phyloP scores from a whole-genome alignment of 768 basidiomycete species.

The Mycena rosella region DNA sequence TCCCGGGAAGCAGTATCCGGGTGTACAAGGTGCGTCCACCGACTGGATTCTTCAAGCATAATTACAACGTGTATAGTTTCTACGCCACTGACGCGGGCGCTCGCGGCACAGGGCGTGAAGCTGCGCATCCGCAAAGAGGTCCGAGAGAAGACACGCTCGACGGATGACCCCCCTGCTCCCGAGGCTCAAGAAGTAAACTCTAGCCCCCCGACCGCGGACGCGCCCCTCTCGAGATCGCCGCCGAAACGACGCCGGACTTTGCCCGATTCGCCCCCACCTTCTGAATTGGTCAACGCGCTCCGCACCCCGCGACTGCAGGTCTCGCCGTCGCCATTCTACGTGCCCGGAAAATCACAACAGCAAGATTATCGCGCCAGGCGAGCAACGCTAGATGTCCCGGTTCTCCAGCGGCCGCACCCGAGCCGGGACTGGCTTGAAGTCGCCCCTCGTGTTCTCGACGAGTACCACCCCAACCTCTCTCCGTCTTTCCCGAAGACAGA shows the following conservation, averaged over 20 bases:
- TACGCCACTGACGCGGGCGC: slow-evolving; percentile 52
- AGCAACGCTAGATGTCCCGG: slow-evolving; percentile 4
- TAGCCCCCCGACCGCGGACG: neutral
- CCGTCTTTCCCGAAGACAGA: neutral
- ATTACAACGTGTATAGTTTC: slow-evolving; percentile 45
- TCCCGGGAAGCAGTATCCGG: slow-evolving; percentile 60
- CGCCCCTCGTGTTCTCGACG: neutral
- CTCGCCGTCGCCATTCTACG: neutral
- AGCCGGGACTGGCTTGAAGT: slow-evolving; percentile 1
- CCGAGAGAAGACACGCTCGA: slow-evolving; percentile 29
- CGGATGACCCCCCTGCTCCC: slow-evolving; percentile 4
- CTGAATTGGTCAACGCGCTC: slow-evolving; percentile 1
- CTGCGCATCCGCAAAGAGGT: slow-evolving; percentile 57
- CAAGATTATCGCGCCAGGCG: slow-evolving; percentile 7
- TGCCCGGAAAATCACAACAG: neutral
- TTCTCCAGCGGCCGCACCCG: neutral
- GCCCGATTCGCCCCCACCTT: neutral
- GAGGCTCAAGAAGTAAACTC: slow-evolving; percentile 6
- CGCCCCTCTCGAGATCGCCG: slow-evolving; percentile 15
- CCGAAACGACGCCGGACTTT: slow-evolving; percentile 34
- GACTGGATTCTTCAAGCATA: neutral
- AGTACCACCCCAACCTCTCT: neutral
- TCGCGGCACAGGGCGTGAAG: slow-evolving; percentile 59
- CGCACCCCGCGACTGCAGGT: neutral
- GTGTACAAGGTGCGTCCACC: slow-evolving; percentile 54